Percentiles rank a stretch among this genome's conserved stretches.
phyloP scores from a whole-genome alignment of 306 rosid genomes.

The Echinosophora koreensis region DNA sequence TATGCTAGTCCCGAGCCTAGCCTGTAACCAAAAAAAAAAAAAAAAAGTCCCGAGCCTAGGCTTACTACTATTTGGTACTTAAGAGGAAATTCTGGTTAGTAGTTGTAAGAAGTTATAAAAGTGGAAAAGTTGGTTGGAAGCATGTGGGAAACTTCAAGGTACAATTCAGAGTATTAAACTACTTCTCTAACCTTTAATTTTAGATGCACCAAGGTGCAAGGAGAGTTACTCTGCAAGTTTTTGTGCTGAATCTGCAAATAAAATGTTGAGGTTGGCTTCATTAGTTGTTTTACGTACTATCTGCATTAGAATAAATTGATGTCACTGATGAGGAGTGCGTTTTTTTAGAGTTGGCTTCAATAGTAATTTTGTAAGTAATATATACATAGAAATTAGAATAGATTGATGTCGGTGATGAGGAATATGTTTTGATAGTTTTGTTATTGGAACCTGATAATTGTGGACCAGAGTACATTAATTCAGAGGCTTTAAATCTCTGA shows the following conservation, averaged over 20 bases:
- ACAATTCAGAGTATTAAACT: background rate
- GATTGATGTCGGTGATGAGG: slow-evolving; percentile 8
- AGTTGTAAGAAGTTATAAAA: background rate
- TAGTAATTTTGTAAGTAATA: background rate
- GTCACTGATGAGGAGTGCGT: slow-evolving; percentile 10
- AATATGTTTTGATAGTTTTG: slow-evolving; percentile 31
- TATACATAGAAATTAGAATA: background rate
- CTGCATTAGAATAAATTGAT: background rate
- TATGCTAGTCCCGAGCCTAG: background rate
- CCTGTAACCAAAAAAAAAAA: too few relatives aligned
- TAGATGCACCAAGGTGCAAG: background rate
- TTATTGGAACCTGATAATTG: slow-evolving; percentile 6
- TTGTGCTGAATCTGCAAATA: background rate
- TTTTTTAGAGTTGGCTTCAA: background rate
- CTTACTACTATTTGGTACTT: background rate
- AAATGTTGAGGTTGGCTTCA: background rate
- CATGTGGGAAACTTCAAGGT: background rate
- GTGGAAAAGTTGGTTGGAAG: background rate
- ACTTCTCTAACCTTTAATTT: background rate
- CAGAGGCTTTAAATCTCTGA: slow-evolving; percentile 23
- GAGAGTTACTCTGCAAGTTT: background rate
- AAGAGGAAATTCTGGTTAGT: background rate
- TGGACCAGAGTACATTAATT: background rate
- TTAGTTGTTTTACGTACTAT: background rate
- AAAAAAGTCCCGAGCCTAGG: background rate